Conservation (phyloP, 2,329 filamentous ascomycete genomes). For the Exophiala bonariae region DNA sequence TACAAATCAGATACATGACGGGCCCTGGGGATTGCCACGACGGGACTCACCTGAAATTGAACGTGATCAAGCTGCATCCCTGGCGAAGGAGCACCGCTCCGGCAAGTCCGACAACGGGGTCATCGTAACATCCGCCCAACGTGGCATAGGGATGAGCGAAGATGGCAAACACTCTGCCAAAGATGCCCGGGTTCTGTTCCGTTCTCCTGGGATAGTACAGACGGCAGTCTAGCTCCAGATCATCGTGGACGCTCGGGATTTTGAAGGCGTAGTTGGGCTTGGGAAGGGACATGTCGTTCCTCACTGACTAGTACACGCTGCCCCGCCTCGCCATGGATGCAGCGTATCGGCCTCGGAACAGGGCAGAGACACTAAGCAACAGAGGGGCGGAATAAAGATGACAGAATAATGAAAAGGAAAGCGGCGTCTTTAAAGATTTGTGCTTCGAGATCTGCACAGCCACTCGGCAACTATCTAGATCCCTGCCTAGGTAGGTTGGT, state of each 20-base stretch:
- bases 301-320: too few relatives aligned
- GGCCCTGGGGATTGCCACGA: too few relatives aligned
- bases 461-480: too few relatives aligned
- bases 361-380: too few relatives aligned
- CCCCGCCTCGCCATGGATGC: too few relatives aligned
- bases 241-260: conserved; percentile 82
- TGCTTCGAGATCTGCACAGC: too few relatives aligned
- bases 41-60: conserved; percentile 76
- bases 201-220: conserved; percentile 67
- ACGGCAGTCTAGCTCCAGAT: conserved; percentile 73
- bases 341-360: too few relatives aligned
- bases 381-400: too few relatives aligned
- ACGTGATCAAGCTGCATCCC: conserved; percentile 78
- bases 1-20: neutral
- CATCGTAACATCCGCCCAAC: conserved; percentile 81
- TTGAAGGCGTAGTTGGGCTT: conserved; percentile 60
- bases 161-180: conserved; percentile 54
- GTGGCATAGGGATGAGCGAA: conserved; percentile 90
- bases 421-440: too few relatives aligned
- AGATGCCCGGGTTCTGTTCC: conserved; percentile 18
- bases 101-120: conserved; percentile 71
- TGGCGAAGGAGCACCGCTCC: conserved; percentile 64
- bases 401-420: too few relatives aligned
- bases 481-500: too few relatives aligned
- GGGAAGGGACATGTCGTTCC: conserved; percentile 33